Evolutionary conservation across 768 basidiomycete species (phyloP).

Genomic region (Mycena leptocephala): DNA sequence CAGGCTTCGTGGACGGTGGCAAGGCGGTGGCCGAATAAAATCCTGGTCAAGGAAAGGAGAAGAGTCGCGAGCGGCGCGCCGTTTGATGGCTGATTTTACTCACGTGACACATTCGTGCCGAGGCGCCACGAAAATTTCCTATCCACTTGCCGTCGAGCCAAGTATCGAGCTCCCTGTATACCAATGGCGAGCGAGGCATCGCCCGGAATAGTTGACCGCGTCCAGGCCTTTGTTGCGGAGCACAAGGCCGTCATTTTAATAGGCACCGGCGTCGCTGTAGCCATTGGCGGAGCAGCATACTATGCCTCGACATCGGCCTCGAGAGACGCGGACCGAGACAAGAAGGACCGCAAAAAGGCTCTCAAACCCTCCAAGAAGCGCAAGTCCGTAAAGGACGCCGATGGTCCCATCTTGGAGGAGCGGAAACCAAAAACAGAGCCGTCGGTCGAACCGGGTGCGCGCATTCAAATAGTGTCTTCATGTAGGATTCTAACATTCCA

Average conservation of each 20-base stretch:
- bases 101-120: constrained; percentile 19
- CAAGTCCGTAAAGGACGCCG: constrained; percentile 69
- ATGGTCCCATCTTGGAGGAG: constrained; percentile 90
- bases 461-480: constrained; percentile 22
- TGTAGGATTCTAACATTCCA: constrained; percentile 35
- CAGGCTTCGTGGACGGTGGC: no score
- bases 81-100: no score
- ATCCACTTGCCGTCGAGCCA: no score
- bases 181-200: constrained; percentile 31
- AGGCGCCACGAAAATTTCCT: constrained; percentile 33
- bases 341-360: constrained; percentile 58
- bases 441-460: constrained; percentile 40
- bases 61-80: no score
- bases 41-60: no score
- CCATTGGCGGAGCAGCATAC: constrained; percentile 84
- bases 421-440: constrained; percentile 61
- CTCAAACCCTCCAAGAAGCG: constrained; percentile 70
- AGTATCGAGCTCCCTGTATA: not conserved
- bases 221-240: constrained; percentile 80
- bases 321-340: constrained; percentile 50
- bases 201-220: constrained; percentile 68
- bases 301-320: constrained; percentile 77
- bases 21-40: no score
- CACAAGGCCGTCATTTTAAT: constrained; percentile 85
- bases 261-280: constrained; percentile 81